A percentile compares a stretch with the other conserved stretches of the same genome.
Conservation (phyloP, 805 yeast genomes). For the Clavispora carvajalis region DNA sequence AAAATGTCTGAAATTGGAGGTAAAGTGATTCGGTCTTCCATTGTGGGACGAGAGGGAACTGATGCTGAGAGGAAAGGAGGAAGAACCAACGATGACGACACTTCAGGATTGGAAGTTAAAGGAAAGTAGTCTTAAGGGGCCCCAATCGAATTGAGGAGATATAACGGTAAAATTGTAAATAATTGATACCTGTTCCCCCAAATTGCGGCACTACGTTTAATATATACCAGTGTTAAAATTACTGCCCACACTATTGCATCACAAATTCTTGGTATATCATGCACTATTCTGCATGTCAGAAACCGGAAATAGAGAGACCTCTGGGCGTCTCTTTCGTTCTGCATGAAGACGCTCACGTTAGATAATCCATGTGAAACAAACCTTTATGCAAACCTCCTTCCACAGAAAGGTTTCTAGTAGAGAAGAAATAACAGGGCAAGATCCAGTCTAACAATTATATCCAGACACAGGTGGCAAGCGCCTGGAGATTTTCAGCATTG, state of each 20-base stretch:
- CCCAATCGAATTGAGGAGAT: too few species aligned
- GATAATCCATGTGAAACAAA: not conserved
- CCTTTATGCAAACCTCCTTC: not conserved
- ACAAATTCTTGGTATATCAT: not conserved
- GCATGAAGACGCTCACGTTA: not conserved
- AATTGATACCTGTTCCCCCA: too few species aligned
- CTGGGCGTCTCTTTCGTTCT: not conserved
- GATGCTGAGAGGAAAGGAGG: not conserved
- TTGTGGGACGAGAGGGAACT: not conserved
- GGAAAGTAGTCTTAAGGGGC: too few species aligned
- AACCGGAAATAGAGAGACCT: not conserved
- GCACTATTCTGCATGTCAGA: not conserved
- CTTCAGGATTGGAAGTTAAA: too few species aligned
- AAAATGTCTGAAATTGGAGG: conserved; percentile 42
- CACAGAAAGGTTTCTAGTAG: too few species aligned
- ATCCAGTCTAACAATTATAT: too few species aligned
- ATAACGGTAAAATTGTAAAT: too few species aligned
- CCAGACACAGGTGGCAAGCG: too few species aligned
- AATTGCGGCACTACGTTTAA: not conserved
- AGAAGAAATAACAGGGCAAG: too few species aligned
- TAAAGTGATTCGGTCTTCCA: conserved; percentile 26
- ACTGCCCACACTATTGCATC: not conserved
- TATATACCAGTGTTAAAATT: not conserved
- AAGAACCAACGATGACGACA: not conserved
- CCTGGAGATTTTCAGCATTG: too few species aligned